Percentiles rank a stretch among this genome's conserved stretches.
phyloP scores from a whole-genome alignment of 2,329 filamentous ascomycete genomes.

The Epichloe gansuensis region DNA sequence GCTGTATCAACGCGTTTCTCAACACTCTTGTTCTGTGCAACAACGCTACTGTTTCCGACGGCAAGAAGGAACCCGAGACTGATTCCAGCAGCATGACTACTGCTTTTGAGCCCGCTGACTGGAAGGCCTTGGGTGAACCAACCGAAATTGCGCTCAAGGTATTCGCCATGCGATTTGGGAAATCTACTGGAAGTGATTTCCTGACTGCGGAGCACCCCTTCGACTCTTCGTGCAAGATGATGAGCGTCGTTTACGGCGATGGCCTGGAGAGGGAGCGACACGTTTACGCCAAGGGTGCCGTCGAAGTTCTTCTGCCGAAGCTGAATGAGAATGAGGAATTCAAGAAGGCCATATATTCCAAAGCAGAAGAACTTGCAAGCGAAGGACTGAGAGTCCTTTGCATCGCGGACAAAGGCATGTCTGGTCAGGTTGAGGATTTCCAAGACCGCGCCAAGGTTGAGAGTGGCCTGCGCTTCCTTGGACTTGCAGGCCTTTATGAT shows the following conservation, averaged over 20 bases:
- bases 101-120: constrained; percentile 30
- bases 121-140: constrained; percentile 52
- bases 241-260: constrained; percentile 54
- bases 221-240: constrained; percentile 61
- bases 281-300: constrained; percentile 46
- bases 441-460: constrained; percentile 44
- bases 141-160: constrained; percentile 67
- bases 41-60: constrained; percentile 37
- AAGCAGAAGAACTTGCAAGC: constrained; percentile 44
- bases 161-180: constrained; percentile 56
- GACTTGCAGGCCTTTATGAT: constrained; percentile 60
- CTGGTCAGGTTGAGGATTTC: constrained; percentile 21
- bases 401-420: constrained; percentile 41
- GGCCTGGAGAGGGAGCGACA: constrained; percentile 22
- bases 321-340: constrained; percentile 34
- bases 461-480: constrained; percentile 48
- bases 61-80: constrained; percentile 32
- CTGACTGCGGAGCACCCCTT: constrained; percentile 57
- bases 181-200: constrained; percentile 30
- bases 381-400: constrained; percentile 59
- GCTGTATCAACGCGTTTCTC: constrained; percentile 34
- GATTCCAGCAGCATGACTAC: constrained; percentile 37
- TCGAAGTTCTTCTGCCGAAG: constrained; percentile 43
- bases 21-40: constrained; percentile 51
- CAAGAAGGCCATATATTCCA: constrained; percentile 33